A percentile compares a stretch with the other conserved stretches of the same genome.
phyloP scores from a whole-genome alignment of 768 basidiomycete species.

The Nidula microcarpa region DNA sequence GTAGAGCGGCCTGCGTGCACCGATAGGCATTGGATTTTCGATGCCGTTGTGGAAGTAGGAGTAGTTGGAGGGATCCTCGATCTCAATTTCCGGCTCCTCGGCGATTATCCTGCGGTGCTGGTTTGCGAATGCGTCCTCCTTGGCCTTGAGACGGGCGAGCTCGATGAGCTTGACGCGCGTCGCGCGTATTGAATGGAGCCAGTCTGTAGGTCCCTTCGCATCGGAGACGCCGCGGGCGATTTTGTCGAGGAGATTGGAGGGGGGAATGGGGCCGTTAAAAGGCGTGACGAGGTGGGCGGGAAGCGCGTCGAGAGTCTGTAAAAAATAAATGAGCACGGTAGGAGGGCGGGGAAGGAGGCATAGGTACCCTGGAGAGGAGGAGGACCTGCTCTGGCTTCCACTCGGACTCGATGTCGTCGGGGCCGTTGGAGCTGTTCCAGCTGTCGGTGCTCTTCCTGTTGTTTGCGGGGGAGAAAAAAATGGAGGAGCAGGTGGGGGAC shows the following conservation, averaged over 20 bases:
- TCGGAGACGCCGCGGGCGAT: conserved; percentile 74
- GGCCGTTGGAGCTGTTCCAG: conserved; percentile 79
- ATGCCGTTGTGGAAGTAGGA: conserved; percentile 20
- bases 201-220: conserved; percentile 73
- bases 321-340: conserved; percentile 5
- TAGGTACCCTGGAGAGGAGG: conserved; percentile 61
- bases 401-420: conserved; percentile 61
- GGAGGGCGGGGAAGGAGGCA: conserved; percentile 7
- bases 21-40: conserved; percentile 19
- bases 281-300: conserved; percentile 84
- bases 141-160: conserved; percentile 63
- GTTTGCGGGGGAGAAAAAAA: conserved; percentile 42
- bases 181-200: conserved; percentile 80
- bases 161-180: conserved; percentile 83
- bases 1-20: conserved; percentile 56
- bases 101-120: conserved; percentile 37
- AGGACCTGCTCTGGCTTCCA: conserved; percentile 75
- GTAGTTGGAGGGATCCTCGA: conserved; percentile 23
- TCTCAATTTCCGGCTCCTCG: conserved; percentile 46
- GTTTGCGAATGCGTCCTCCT: conserved; percentile 37
- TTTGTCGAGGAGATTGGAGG: conserved; percentile 83
- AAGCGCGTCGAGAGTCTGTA: conserved; percentile 77
- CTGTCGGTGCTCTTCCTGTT: conserved; percentile 78
- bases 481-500: conserved; percentile 50
- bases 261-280: conserved; percentile 80